Conservation (phyloP, 106 monocot species). For the Dendrobium huoshanense region DNA sequence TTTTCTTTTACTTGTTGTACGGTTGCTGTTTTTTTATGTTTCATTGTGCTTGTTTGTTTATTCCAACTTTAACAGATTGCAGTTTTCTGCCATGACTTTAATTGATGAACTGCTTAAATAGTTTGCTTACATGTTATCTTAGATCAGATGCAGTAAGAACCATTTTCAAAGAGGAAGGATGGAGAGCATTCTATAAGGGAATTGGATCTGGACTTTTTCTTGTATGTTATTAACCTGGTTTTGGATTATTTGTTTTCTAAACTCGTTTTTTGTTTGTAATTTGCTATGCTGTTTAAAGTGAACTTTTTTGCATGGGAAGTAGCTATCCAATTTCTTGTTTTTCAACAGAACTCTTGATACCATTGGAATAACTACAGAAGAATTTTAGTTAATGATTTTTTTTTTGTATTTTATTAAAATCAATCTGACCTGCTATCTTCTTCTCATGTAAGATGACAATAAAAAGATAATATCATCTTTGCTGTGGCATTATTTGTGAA, state of each 20-base stretch:
- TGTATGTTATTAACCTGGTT: constrained; percentile 38
- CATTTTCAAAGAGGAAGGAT: constrained; percentile 89
- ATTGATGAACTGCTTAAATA: constrained; percentile 8
- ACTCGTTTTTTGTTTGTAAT: background rate
- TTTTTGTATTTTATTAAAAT: background rate
- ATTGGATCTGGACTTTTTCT: constrained; percentile 83
- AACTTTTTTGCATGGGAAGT: background rate
- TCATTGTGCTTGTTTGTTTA: background rate
- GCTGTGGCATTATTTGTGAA: background rate
- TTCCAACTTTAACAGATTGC: background rate
- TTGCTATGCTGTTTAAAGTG: background rate
- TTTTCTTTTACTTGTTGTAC: background rate
- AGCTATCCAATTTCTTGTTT: background rate
- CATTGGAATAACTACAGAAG: background rate
- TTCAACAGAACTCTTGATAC: background rate
- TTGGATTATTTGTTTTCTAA: background rate
- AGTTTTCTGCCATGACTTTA: background rate
- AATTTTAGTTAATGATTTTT: background rate
- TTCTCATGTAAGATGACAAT: background rate
- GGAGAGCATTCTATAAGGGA: constrained; percentile 71
- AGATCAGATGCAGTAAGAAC: constrained; percentile 93
- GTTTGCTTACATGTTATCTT: constrained; percentile 27
- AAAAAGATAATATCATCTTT: background rate
- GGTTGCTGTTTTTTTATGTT: background rate
- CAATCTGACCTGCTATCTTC: background rate